phyloP scores from a whole-genome alignment of 2,329 filamentous ascomycete genomes.

The Chrysosporium keratinophilum region DNA sequence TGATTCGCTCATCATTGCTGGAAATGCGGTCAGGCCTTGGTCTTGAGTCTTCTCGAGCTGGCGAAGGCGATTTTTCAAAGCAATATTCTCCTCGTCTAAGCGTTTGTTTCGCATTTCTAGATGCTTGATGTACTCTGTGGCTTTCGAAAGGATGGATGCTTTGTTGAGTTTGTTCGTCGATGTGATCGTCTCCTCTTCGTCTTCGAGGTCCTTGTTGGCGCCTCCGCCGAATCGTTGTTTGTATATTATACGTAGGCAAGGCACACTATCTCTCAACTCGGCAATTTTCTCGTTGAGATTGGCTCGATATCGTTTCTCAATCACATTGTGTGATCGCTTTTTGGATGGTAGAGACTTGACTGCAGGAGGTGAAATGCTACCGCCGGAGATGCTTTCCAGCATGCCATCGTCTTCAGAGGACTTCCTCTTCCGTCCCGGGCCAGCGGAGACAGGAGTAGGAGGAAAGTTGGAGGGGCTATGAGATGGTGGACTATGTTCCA shows the following conservation, averaged over 20 bases:
- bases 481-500: conserved; percentile 3
- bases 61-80: conserved; percentile 66
- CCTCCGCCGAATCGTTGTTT: conserved; percentile 41
- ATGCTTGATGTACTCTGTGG: conserved; percentile 91
- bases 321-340: conserved; percentile 97
- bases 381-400: conserved; percentile 34
- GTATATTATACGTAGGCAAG: conserved; percentile 74
- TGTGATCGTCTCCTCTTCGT: conserved; percentile 70
- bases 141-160: conserved; percentile 90
- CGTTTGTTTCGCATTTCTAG: conserved; percentile 82
- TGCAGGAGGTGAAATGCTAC: conserved; percentile 43
- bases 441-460: conserved; percentile 10
- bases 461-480: conserved; percentile 3
- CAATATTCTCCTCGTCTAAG: conserved; percentile 67
- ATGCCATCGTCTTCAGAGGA: conserved; percentile 22
- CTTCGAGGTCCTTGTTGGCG: conserved; percentile 59
- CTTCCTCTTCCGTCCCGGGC: conserved; percentile 11
- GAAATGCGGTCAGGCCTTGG: conserved; percentile 30
- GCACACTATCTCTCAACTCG: conserved; percentile 80
- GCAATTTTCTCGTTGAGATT: conserved; percentile 97
- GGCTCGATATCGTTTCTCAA: conserved; percentile 91
- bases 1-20: conserved; percentile 32
- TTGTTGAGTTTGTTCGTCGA: conserved; percentile 94
- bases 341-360: conserved; percentile 54
- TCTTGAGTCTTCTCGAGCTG: conserved; percentile 59